Evolutionary conservation across 2,329 filamentous ascomycete genomes (phyloP), one percentile per base, ranked within the genome.

Genomic region (Plenodomus biglobosus): DNA sequence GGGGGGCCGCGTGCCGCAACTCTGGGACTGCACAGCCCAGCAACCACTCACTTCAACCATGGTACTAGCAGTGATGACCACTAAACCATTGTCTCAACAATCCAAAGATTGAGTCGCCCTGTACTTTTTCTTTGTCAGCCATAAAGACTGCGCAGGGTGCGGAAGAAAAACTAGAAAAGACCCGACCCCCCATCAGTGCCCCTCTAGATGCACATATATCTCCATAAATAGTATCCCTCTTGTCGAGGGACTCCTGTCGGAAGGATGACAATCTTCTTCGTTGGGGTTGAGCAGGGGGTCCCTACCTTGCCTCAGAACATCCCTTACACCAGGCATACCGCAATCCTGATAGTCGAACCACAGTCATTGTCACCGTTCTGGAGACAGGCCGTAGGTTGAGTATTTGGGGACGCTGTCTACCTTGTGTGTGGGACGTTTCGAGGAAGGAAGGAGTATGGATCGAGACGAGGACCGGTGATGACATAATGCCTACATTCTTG

Each of bases 221-320:
- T 45, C 17, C 44, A 45, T 48, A 48, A 44, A 52, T 52, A 32
- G 38, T 45, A 52, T 52, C 49, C 45, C 49, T 48, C 45, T 45
- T 52, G 41, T 48, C 49, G 44, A 48, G 44, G 41, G 48, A 47
- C 44, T 47, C 44, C 48, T 47, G 41, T 52, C 44, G 45, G 42
- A 44, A 52, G 49, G 45, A 52, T 48, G 49, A 48, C 49, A 46
- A 37, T 52, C 35, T 52, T 48, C 44, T 48, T 52, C 49, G 36
- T 41, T 27, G 49, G 38, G 41, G 49, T 52, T 52, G 44, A 48
- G 36, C 40, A 42, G 49, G 44, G 45, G 49, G 42, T 47, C 49
- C 49, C 49, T 52, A 48, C 44, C 49, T 48, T 52, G 44, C 46
- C 38, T 52, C 49, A 52, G 49, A 48, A 52, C 44, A 48, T 48